Evolutionary conservation across 2,329 filamentous ascomycete species (phyloP).

Genomic region (Neofusicoccum cordaticola): DNA sequence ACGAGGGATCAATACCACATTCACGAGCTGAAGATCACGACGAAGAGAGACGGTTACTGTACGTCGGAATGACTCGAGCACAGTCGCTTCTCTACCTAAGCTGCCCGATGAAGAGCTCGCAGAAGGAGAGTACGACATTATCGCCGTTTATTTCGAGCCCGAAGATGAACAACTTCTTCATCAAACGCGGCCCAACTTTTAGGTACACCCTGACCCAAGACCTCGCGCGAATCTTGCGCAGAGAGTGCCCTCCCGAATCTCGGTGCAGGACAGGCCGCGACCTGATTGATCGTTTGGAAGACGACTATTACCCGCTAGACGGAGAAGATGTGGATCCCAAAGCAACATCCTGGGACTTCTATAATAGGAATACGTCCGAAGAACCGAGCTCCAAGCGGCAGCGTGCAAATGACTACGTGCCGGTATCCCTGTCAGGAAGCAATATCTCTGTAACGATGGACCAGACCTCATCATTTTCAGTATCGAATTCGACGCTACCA

Average conservation of each 20-base stretch:
- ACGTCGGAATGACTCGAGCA: constrained; percentile 95
- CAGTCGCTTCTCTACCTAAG: constrained; percentile 84
- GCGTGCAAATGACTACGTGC: constrained; percentile 22
- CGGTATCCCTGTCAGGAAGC: background rate
- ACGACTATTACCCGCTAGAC: constrained; percentile 34
- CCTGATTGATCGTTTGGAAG: constrained; percentile 31
- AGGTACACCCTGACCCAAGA: constrained; percentile 60
- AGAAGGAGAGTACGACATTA: constrained; percentile 60
- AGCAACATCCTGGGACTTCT: constrained; percentile 23
- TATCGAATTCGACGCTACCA: constrained; percentile 26
- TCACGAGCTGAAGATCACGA: constrained; percentile 78
- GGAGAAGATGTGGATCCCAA: constrained; percentile 35
- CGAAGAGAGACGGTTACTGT: constrained; percentile 84
- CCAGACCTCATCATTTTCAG: constrained; percentile 27
- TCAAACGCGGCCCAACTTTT: constrained; percentile 67
- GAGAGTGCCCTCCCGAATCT: constrained; percentile 55
- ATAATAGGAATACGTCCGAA: background rate
- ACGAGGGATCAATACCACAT: constrained; percentile 88
- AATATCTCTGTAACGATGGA: constrained; percentile 31
- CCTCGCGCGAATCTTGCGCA: constrained; percentile 68
- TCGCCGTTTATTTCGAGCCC: constrained; percentile 68
- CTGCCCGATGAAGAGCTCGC: constrained; percentile 67
- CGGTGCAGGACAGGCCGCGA: constrained; percentile 25
- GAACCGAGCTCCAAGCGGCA: constrained; percentile 26
- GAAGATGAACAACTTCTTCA: constrained; percentile 52